phyloP scores from a whole-genome alignment of 2,329 filamentous ascomycete species.

The Aspergillus ochraceoroseus region DNA sequence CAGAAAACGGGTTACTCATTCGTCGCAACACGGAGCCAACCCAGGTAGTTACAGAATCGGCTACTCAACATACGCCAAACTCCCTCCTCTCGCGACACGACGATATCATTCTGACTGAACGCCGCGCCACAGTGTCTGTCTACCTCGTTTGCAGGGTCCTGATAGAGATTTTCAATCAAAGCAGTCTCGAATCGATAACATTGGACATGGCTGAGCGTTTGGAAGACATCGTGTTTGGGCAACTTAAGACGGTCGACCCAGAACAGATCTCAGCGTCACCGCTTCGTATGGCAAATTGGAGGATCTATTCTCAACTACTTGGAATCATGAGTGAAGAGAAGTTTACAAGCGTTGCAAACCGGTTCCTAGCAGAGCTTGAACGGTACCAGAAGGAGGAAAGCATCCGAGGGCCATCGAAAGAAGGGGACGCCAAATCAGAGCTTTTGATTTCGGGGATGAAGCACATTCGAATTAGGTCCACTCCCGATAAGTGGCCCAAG shows the following conservation, averaged over 20 bases:
- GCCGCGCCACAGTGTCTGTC: conserved; percentile 87
- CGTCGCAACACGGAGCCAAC: conserved; percentile 71
- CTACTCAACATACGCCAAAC: conserved; percentile 26
- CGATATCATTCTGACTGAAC: conserved; percentile 72
- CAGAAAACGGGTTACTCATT: conserved; percentile 48
- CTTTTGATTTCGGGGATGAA: conserved; percentile 88
- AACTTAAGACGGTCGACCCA: conserved; percentile 81
- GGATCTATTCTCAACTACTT: conserved; percentile 83
- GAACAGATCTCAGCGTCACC: conserved; percentile 67
- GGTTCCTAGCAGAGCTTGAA: conserved; percentile 78
- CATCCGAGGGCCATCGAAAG: conserved; percentile 46
- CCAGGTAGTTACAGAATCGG: conserved; percentile 42
- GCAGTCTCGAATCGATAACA: conserved; percentile 73
- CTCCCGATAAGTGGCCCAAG: conserved; percentile 71
- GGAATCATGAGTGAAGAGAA: conserved; percentile 96
- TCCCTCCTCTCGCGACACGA: conserved; percentile 55
- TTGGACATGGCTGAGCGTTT: conserved; percentile 89
- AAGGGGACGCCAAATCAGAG: conserved; percentile 74
- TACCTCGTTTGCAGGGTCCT: conserved; percentile 92
- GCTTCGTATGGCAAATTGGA: conserved; percentile 90
- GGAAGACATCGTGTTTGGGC: conserved; percentile 94
- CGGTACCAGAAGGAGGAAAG: conserved; percentile 69
- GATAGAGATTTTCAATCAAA: conserved; percentile 90
- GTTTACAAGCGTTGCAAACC: conserved; percentile 74
- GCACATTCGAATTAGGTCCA: conserved; percentile 71